Evolutionary conservation across 805 yeast species (phyloP).

Genomic region (Teunomyces aglyptinius): DNA sequence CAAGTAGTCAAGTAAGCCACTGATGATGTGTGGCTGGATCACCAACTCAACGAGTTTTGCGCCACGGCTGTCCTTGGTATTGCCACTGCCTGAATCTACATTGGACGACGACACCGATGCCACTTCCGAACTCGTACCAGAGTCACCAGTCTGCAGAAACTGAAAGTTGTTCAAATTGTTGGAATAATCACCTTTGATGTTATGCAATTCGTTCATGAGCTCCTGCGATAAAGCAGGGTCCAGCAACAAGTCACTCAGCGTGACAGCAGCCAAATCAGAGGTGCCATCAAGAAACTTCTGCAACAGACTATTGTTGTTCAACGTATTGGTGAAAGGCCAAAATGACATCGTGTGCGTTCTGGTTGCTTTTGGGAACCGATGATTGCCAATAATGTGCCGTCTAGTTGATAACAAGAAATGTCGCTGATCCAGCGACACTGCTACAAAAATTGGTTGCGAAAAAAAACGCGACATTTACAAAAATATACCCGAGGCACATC

Average conservation of each 20-base stretch:
- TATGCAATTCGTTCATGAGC: conserved; percentile 35
- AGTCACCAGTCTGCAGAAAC: conserved; percentile 20
- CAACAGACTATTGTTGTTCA: conserved; percentile 35
- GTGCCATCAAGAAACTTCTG: conserved; percentile 41
- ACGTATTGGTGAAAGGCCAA: conserved; percentile 44
- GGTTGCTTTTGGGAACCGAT: background rate
- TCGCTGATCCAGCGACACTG: conserved; percentile 1
- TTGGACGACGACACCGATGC: conserved; percentile 35
- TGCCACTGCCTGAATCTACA: conserved; percentile 22
- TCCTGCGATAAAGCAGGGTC: conserved; percentile 37
- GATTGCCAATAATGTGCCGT: conserved; percentile 5
- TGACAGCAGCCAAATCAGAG: conserved; percentile 29
- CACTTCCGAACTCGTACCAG: conserved; percentile 22
- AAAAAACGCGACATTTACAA: background rate
- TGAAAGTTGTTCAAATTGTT: conserved; percentile 25
- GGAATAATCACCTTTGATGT: conserved; percentile 35
- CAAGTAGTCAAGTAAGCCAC: conserved; percentile 65
- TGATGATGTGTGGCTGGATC: conserved; percentile 72
- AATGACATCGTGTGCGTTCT: conserved; percentile 33
- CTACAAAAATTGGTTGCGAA: background rate
- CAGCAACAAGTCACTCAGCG: conserved; percentile 32
- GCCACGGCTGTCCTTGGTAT: conserved; percentile 35
- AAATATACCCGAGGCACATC: background rate
- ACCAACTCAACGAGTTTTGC: conserved; percentile 71
- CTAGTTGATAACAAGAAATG: conserved; percentile 1